Base-by-base conservation (phyloP, 1,284 basidiomycete species). In the Stygiomarasmius scandens region DNA sequence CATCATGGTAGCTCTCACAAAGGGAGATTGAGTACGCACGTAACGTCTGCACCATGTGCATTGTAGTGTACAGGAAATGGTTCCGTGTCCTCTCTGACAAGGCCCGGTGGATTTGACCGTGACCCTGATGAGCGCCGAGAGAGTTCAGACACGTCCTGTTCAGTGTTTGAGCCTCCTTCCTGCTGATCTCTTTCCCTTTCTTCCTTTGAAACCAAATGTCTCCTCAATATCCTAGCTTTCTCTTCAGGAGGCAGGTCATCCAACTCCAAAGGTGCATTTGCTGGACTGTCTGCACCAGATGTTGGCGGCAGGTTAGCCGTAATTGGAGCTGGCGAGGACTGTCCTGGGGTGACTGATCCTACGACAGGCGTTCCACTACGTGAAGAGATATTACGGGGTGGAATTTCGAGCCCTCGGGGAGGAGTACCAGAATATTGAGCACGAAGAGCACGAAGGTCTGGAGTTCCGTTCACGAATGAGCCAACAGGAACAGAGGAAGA, bases 41-140 rank as follows among this genome's bases (percentile, higher is more conserved):
- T 96, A 62, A 95, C 86, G 68, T 96, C 94, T 29, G 90, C 92
- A 32, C 94, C 94, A 14, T 83, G 87, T 2, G 90, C 87, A 72
- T 93, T 81, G 68, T 93, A 95, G 0, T 90, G 89, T 52, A 95
- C 89, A 16, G 92, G 88, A 66, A 96, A 95, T 1, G 83, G 72
- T 54, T 92, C 88, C 0, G 84, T 78, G 20, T 84, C 82, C 58
- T 84, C 74, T 56, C 78, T 70, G 44, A 60, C 62, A 10, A 67
- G 71, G 19, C 55, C n/a, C n/a, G n/a, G 74, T 2, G 73, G 71
- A 1, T 77, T 77, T 12, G 29, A 32, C 29, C 29, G 6, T 9
- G 77, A 69, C 32, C 70, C 58, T 19, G 66, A 67, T 12, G 63
- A 59, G 16, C 50, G 43, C 29, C 53, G 47, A 16, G 63, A 62